Evolutionary conservation across 495 filamentous ascomycete species (phyloP).

Genomic region (Chaetomium fimeti): DNA sequence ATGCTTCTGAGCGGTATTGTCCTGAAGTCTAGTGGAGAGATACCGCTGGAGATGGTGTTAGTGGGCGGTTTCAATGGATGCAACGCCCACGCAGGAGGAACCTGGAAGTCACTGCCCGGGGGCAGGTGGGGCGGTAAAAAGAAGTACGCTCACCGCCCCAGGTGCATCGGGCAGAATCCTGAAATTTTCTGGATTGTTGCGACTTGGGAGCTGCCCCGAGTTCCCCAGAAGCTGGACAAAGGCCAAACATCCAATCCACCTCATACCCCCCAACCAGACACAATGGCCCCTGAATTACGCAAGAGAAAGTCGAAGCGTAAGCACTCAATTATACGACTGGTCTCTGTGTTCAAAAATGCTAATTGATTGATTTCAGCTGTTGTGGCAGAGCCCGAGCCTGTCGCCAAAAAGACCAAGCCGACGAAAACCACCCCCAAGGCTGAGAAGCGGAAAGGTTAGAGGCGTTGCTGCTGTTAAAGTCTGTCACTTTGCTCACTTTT

Average conservation of each 20-base stretch:
- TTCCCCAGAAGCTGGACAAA: not conserved
- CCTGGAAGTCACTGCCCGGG: no score
- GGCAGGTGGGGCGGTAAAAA: not conserved
- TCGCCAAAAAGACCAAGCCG: conserved; percentile 59
- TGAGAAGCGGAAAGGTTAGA: conserved; percentile 55
- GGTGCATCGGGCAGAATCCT: conserved; percentile 25
- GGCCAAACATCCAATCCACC: conserved; percentile 4
- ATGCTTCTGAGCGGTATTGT: no score
- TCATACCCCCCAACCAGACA: conserved; percentile 13
- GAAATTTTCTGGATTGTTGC: conserved; percentile 29
- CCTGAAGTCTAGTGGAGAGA: no score
- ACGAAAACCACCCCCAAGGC: conserved; percentile 34
- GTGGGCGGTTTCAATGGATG: not conserved
- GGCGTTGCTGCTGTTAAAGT: not conserved
- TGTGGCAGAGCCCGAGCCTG: conserved; percentile 50
- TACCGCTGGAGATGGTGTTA: not conserved
- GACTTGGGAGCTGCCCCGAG: not conserved
- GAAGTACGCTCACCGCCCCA: conserved; percentile 22
- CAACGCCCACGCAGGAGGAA: not conserved
- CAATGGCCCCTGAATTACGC: conserved; percentile 69
- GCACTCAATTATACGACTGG: conserved; percentile 15
- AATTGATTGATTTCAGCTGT: conserved; percentile 36
- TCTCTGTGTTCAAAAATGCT: conserved; percentile 21
- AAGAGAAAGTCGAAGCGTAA: conserved; percentile 73
- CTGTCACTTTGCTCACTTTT: not conserved